Base-by-base conservation (phyloP, 345 rosid genomes). In the Hibiscus mutabilis region DNA sequence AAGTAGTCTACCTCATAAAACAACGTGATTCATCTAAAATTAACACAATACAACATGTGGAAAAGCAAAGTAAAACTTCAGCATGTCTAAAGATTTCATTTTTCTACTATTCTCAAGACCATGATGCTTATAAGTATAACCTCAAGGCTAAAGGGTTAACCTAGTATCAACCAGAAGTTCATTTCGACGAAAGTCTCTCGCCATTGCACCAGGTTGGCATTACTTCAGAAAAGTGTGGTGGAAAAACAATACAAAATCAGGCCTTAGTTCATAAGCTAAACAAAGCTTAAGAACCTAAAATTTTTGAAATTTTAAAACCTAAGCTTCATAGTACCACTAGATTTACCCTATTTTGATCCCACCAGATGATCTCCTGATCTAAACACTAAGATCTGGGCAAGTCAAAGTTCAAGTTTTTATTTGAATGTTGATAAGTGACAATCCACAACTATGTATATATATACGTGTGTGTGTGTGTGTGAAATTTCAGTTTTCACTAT, bases 391-490 rank as follows among this genome's bases (percentile, higher is more conserved):
- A 42, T 29, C 19, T 22, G 35, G n/a, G 25, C 4, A 65, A 21
- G 5, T 46, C 13, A 46, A 12, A 21, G 13, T 46, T 66, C 16
- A n/a, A 66, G 22, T 25, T 40, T 63, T 35, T 37, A 11, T 16
- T 40, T 64, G 16, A 66, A 46, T 25, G 57, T 15, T 19, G 27
- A n/a, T n/a, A n/a, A n/a, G n/a, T n/a, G n/a, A 5, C 19, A 19
- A 35, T 69, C 18, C n/a, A 16, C 56, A 47, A 13, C 14, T 47
- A 15, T 47, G n/a, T 13, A 14, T 47, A 47, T 47, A 47, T 47
- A 91, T n/a, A n/a, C n/a, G 80, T 59, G 90, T 70, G 73, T 84
- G 79, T 80, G 91, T 77, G 6, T 47, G 1, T 47, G 6, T 13
- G 15, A 18, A 53, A 18, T 53, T 53, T 18, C 51, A 25, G 11